Base-by-base conservation (phyloP, 164 flowering plant genomes). In the Litsea cubeba region DNA sequence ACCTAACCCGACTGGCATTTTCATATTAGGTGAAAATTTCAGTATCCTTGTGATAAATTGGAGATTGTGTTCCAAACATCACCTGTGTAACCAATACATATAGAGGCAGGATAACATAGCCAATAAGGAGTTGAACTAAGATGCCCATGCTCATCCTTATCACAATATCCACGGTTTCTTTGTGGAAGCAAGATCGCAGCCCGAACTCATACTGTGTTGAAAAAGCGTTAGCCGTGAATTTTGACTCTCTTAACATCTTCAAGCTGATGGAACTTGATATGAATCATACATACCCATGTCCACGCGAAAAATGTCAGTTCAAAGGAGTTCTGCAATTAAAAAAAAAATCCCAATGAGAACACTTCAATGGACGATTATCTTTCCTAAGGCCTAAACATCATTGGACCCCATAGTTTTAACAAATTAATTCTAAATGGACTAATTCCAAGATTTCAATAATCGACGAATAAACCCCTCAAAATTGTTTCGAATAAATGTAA, bases 81-180 rank as follows among this genome's bases (percentile, higher is more conserved):
- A 87, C 93, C 91, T 88, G 91, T 20, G 91, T 86, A 75, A 88
- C 94, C 30, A 90, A 73, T 46, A 90, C 90, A 82, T 87, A 87
- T 3, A 87, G 86, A 54, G 94, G 94, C 40, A 90, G 83, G 10
- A 90, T 87, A 2, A 86, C 90, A 54, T 88, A 90, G 51, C 91
- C 94, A 65, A 89, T 85, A 6, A 90, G 87, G 73, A 87, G 40
- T 50, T 88, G 91, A 15, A 90, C 89, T 0, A 82, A 1, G 25
- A 86, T 62, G 54, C 91, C 90, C 82, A 85, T 71, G 50, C 65
- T 80, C 3, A 90, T 70, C 76, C 79, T 82, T 71, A 88, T 79
- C 58, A 79, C 75, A 18, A 87, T 85, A 35, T 86, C 88, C 65
- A 78, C 82, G 0, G 77, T 81, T 76, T 68, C 23, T 18, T 49